Evolutionary conservation across 2,329 filamentous ascomycete genomes (phyloP), one percentile per base, ranked within the genome.

Genomic region (Hypomyces rosellus): DNA sequence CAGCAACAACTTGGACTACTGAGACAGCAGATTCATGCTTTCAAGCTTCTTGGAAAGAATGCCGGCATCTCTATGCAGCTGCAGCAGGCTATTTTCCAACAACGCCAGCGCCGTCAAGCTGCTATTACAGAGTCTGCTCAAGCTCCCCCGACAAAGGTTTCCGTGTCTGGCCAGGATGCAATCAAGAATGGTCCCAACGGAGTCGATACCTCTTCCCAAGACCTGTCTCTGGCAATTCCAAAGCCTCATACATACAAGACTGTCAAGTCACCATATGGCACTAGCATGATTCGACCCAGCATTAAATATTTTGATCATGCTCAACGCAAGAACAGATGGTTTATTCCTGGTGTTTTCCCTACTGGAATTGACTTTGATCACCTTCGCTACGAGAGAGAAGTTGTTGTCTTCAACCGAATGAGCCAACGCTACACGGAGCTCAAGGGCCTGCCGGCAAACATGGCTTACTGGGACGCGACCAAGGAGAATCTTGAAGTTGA

Each of bases 21-120:
- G 9, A 80, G 89, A 53, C 85, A 88, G 57, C 93, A 99, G 66
- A 96, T 97, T 46, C 78, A 86, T 59, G 91, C 92, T 0, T 97
- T 96, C 71, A 95, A 95, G 69, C 78, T 90, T 57, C 76, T 99
- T 4, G 86, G 88, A 5, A 95, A 93, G 68, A 96, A 96, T 59
- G 77, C 86, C 13, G 86, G 90, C 1, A 82, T 97, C 3, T 89
- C 92, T 1, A 69, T 80, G 30, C 78, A 82, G 55, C 80, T 96
- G 56, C 89, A 95, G 65, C 87, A 92, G 62, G 82, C 87, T 45
- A 84, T 97, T 36, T 95, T 91, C 64, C 78, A 85, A 41, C 83
- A 86, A 51, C 82, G 85, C 45, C 80, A 85, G 57, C 84, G 84
- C 58, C 81, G 85, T 59, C 68, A 71, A 50, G 74, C 83, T 22